Base-by-base conservation (phyloP, 225 moss, liverwort and hornwort species). In the Climacium dendroides region DNA sequence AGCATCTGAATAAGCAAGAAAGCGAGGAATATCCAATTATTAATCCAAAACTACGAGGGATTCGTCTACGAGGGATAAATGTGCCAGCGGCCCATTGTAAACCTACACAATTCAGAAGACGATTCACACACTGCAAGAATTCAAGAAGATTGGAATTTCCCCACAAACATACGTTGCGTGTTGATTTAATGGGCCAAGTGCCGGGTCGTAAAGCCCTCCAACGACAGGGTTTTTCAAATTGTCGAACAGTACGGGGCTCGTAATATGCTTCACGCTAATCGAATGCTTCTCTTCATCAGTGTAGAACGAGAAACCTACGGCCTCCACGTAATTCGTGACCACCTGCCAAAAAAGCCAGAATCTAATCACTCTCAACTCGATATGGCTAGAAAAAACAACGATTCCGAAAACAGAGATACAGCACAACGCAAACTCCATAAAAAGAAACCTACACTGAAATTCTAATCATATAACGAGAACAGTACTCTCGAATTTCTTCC, bases 281-380 rank as follows among this genome's bases (percentile, higher is more conserved):
- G 92, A 93, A 78, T 96, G 95, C 79, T 97, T 95, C 92, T 99
- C 97, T 19, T 94, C 95, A 77, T 94, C 94, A 67, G 91, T 86
- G 74, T 99, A 99, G 87, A 99, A 99, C 60, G 96, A 95, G 84
- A 99, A 99, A 7, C 94, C 96, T 7, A 97, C 97, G 5, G 95
- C 89, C 81, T 97, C 96, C 76, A 99, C 92, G 73, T 93, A 94
- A 87, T 92, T 95, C 67, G 89, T 89, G 84, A 99, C 91, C 88
- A 97, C 96, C 99, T 99, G 94, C 87, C 65, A 47, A 34, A 80
- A 45, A 22, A 71, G 29, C 70, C 71, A 76, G 30, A 91, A 55
- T 41, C 82, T 71, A 39, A 73, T 84, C 84, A 87, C 76, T 69
- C 72, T 55, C 71, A 80, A 37, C 79, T 85, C 77, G 41, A 87